phyloP scores from a whole-genome alignment of 2,329 filamentous ascomycete genomes.

The Didymosphaeria variabile region DNA sequence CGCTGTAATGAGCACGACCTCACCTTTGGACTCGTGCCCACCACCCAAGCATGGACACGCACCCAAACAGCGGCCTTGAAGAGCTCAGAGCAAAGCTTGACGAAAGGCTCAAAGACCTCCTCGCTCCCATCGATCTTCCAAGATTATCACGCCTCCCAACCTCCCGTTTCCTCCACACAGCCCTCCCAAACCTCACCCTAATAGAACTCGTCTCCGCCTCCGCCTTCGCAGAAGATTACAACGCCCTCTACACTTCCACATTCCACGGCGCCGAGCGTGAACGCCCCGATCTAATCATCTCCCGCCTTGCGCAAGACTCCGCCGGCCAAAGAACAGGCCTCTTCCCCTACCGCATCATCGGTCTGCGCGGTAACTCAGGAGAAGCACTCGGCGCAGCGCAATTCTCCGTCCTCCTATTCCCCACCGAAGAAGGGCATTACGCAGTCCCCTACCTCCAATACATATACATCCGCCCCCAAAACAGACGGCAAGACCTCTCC shows the following conservation, averaged over 20 bases:
- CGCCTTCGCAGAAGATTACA: neutral
- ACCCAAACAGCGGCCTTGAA: neutral
- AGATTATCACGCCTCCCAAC: neutral
- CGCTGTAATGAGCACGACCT: no score
- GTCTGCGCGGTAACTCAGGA: neutral
- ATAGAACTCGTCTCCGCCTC: neutral
- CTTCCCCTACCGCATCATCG: neutral
- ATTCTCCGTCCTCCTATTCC: neutral
- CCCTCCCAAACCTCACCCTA: neutral
- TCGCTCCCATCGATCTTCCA: neutral
- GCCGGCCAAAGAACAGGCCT: neutral
- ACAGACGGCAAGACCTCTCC: neutral
- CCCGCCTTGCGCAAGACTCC: neutral
- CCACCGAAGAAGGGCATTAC: neutral
- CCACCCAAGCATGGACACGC: neutral
- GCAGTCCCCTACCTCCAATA: neutral
- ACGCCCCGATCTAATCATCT: neutral
- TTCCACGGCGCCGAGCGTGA: neutral
- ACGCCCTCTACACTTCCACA: neutral
- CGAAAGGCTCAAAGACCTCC: neutral
- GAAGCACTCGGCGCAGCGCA: neutral
- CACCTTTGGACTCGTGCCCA: no score
- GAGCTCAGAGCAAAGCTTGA: neutral
- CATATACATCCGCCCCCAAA: neutral
- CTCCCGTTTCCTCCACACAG: neutral